A percentile compares a stretch with the other conserved stretches of the same genome.
phyloP scores from a whole-genome alignment of 768 basidiomycete genomes.

The Lactifluus rugatus region DNA sequence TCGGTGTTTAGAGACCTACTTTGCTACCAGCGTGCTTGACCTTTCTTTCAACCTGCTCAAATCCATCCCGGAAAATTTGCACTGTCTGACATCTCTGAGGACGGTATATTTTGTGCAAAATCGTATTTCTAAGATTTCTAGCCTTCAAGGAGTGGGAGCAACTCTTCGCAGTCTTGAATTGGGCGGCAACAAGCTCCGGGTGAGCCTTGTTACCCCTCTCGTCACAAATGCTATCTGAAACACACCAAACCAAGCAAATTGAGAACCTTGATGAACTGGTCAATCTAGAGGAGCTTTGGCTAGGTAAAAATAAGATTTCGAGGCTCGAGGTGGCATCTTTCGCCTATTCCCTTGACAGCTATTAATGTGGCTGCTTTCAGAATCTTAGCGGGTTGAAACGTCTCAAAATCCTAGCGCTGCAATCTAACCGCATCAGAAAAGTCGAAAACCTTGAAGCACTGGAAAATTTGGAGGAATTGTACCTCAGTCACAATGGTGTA shows the following conservation, averaged over 20 bases:
- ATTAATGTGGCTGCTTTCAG: slow-evolving; percentile 30
- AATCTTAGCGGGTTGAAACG: slow-evolving; percentile 59
- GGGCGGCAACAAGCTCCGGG: slow-evolving; percentile 88
- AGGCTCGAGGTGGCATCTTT: slow-evolving; percentile 60
- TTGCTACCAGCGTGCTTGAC: slow-evolving; percentile 58
- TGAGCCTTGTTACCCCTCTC: slow-evolving; percentile 30
- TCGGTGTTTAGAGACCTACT: background rate
- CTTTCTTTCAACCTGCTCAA: slow-evolving; percentile 91
- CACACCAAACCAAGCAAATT: slow-evolving; percentile 49
- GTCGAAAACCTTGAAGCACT: slow-evolving; percentile 73
- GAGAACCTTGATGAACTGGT: slow-evolving; percentile 74
- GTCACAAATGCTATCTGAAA: slow-evolving; percentile 1
- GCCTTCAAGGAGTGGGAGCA: slow-evolving; percentile 43
- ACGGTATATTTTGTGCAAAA: slow-evolving; percentile 96
- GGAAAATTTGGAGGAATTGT: slow-evolving; percentile 73
- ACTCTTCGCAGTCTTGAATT: slow-evolving; percentile 79
- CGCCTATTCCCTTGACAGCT: background rate
- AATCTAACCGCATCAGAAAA: slow-evolving; percentile 88
- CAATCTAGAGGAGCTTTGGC: slow-evolving; percentile 87
- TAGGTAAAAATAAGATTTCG: slow-evolving; percentile 96
- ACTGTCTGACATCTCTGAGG: slow-evolving; percentile 47
- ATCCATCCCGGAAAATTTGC: slow-evolving; percentile 53
- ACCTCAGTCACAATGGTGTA: slow-evolving; percentile 91
- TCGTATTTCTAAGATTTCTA: slow-evolving; percentile 72
- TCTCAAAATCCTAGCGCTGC: slow-evolving; percentile 79